phyloP scores from a whole-genome alignment of 768 basidiomycete species.

The Mycena chlorophos region DNA sequence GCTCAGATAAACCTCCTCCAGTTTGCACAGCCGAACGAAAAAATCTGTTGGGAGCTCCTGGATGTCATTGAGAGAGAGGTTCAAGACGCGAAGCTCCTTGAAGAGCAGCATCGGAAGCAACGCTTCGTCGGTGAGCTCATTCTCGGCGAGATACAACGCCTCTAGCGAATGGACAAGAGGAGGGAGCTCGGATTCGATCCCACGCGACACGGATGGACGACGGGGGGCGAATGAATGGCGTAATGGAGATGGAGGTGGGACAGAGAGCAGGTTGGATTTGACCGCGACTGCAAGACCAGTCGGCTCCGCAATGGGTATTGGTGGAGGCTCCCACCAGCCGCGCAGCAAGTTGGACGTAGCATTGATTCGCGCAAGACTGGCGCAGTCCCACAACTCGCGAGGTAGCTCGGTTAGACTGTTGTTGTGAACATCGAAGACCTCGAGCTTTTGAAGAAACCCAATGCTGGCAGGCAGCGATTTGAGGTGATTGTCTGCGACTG shows the following conservation, averaged over 20 bases:
- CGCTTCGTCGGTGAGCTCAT: slow-evolving; percentile 79
- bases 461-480: slow-evolving; percentile 73
- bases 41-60: slow-evolving; percentile 82
- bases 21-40: slow-evolving; percentile 65
- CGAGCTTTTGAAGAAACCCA: slow-evolving; percentile 72
- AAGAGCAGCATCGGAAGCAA: slow-evolving; percentile 75
- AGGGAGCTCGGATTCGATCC: slow-evolving; percentile 37
- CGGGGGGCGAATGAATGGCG: slow-evolving; percentile 26
- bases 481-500: slow-evolving; percentile 88
- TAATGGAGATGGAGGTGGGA: neutral
- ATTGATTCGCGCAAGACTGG: slow-evolving; percentile 71
- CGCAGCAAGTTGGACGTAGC: slow-evolving; percentile 84
- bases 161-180: slow-evolving; percentile 73
- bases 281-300: slow-evolving; percentile 6
- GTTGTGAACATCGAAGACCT: slow-evolving; percentile 82
- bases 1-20: slow-evolving; percentile 89
- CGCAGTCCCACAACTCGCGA: slow-evolving; percentile 81
- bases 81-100: slow-evolving; percentile 77
- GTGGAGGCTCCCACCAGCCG: slow-evolving; percentile 66
- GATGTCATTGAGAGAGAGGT: slow-evolving; percentile 93
- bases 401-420: slow-evolving; percentile 84
- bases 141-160: slow-evolving; percentile 87
- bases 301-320: slow-evolving; percentile 25
- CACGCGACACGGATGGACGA: slow-evolving; percentile 29
- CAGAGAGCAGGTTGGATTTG: neutral